Evolutionary conservation across 495 filamentous ascomycete species (phyloP), one percentile per base, ranked within the genome.

Genomic region (Aspergillus taichungensis): DNA sequence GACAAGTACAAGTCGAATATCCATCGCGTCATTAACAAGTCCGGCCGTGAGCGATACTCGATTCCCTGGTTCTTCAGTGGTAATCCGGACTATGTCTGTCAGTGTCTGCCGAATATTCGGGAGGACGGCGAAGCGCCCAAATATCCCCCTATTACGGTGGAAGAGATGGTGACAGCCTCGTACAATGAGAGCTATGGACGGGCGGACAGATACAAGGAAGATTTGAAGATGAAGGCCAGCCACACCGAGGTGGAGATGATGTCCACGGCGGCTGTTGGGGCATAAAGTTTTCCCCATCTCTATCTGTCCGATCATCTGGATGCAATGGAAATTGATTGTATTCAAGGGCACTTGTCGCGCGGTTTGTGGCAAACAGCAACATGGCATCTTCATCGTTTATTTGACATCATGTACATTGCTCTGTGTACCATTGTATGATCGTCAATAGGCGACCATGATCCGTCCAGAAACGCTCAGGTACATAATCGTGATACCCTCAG

Each of bases 1-100:
- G 75, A 79, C 53, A 67, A 66, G 30, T 62, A 77, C 41, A 75
- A 72, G 46, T 77, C 73, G 8, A 77, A 75, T 24, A 70, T 71
- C 14, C 75, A 77, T 50, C 73, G 74, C 0, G 74, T 79, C 3
- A 71, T 69, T 10, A 64, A 72, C 29, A 74, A 74, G 45, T 58
- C 59, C 0, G 59, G 67, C 5, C 53, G 47, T 8, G 62, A 74
- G 37, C 58, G 77, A 43, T 83, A 83, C 52, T 78, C 75, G 18
- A 82, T 82, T 49, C 77, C 77, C 10, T 83, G 75, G 57, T 83
- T 81, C 56, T 69, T 79, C 34, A 71, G 69, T 32, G 73, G 76
- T 3, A 75, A 82, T 46, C 66, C 68, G 14, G 68, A 77, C 37
- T 66, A 73, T 39, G 48, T 76, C 3, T 74, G 80, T 42, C 64